Conservation (phyloP, 2,329 filamentous ascomycete species). For the Fusarium veterinarium region DNA sequence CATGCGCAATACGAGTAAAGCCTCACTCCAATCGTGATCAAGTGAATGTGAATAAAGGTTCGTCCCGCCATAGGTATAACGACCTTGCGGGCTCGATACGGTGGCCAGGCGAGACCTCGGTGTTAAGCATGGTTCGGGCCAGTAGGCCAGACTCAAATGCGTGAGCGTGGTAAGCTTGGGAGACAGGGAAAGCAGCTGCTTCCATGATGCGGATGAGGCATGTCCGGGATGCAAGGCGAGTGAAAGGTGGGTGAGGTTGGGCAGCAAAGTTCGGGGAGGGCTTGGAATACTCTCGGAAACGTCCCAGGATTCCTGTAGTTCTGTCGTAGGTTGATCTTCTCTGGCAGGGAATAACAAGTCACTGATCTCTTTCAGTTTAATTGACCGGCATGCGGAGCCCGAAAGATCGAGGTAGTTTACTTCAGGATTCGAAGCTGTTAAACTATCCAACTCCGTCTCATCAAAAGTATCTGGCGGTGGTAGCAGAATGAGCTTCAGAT, state of each 20-base stretch:
- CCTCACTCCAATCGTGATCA: conserved; percentile 70
- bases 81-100: conserved; percentile 58
- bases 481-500: conserved; percentile 61
- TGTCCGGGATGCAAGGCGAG: conserved; percentile 60
- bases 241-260: conserved; percentile 70
- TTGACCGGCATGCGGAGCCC: conserved; percentile 61
- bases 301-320: conserved; percentile 67
- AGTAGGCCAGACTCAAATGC: conserved; percentile 70
- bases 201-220: conserved; percentile 62
- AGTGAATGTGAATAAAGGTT: conserved; percentile 68
- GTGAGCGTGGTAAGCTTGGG: conserved; percentile 65
- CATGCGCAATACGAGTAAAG: conserved; percentile 64
- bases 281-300: conserved; percentile 48
- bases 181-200: conserved; percentile 66
- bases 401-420: conserved; percentile 66
- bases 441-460: conserved; percentile 44
- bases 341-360: conserved; percentile 61
- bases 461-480: conserved; percentile 46
- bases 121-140: conserved; percentile 70
- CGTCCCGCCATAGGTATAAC: conserved; percentile 65
- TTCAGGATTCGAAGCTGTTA: conserved; percentile 44
- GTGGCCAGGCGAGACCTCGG: conserved; percentile 63
- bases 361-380: conserved; percentile 64
- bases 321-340: conserved; percentile 28
- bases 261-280: conserved; percentile 58